These are phyloP conservation scores for Phaeosphaeria sp. DNA, from an alignment of 2,329 filamentous ascomycete genomes.

Conservation along the genomic window DNA sequence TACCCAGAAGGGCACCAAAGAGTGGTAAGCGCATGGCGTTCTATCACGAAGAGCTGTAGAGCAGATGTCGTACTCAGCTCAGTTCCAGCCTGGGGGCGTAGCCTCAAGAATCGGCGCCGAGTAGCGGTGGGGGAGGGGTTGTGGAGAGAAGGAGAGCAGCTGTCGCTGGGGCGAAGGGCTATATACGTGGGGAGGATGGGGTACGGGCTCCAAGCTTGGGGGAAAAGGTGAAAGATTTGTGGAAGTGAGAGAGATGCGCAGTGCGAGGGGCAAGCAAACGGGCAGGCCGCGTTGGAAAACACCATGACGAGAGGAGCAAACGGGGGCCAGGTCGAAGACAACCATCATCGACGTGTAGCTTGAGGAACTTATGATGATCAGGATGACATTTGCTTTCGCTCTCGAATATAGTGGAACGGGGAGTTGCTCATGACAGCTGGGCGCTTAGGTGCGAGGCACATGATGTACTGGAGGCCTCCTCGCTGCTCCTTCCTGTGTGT, in stretches of 20 bases:
- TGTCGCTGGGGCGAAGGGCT: background rate
- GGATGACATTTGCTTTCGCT: too few species aligned
- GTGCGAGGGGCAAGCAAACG: background rate
- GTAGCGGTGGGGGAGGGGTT: background rate
- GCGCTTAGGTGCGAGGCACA: too few species aligned
- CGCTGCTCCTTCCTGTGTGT: too few species aligned
- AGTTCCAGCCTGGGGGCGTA: background rate
- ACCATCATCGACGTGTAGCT: too few species aligned
- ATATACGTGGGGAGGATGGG: background rate
- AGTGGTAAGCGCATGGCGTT: constrained; percentile 7
- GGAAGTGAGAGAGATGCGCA: background rate
- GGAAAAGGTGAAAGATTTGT: background rate
- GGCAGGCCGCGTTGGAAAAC: background rate
- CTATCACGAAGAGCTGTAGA: background rate
- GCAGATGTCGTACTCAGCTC: background rate
- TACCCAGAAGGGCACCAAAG: constrained; percentile 1
- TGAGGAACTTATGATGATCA: too few species aligned
- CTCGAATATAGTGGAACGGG: too few species aligned
- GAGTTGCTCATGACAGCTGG: too few species aligned
- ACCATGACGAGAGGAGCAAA: background rate
- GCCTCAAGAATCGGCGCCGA: background rate
- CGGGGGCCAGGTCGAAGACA: too few species aligned
- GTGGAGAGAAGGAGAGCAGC: background rate
- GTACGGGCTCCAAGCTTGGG: background rate
- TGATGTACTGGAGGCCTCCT: too few species aligned